phyloP scores from a whole-genome alignment of 2,329 filamentous ascomycete genomes.

The Sarocladium strictum region DNA sequence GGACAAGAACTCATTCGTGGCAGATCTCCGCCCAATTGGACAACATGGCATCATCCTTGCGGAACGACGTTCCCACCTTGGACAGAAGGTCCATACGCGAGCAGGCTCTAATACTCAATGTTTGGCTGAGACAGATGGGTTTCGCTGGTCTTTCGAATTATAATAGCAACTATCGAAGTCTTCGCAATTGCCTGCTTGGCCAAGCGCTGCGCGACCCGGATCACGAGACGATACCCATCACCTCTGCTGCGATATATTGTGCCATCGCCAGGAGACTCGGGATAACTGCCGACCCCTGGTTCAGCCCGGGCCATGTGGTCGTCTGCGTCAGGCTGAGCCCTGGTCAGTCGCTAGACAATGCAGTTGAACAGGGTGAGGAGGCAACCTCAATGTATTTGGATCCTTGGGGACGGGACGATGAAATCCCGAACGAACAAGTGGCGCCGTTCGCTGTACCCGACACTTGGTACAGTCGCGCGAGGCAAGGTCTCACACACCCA shows the following conservation, averaged over 20 bases:
- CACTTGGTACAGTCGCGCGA: not conserved
- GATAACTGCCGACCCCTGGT: conserved; percentile 70
- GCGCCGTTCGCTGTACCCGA: not conserved
- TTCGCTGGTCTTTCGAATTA: conserved; percentile 66
- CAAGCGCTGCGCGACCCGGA: conserved; percentile 66
- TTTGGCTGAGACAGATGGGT: conserved; percentile 62
- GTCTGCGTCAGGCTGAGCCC: conserved; percentile 62
- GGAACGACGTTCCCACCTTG: conserved; percentile 44
- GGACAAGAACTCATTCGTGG: conserved; percentile 10
- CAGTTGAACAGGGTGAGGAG: conserved; percentile 21
- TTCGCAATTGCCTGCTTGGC: conserved; percentile 85
- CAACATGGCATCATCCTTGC: conserved; percentile 52
- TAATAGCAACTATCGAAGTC: conserved; percentile 64
- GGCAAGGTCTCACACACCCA: not conserved
- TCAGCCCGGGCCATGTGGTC: conserved; percentile 81
- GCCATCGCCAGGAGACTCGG: conserved; percentile 69
- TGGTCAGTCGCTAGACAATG: conserved; percentile 55
- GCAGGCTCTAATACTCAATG: conserved; percentile 62
- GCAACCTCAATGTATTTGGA: conserved; percentile 68
- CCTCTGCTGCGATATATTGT: conserved; percentile 83
- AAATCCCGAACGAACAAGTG: conserved; percentile 42
- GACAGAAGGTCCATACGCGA: conserved; percentile 52
- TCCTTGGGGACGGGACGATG: conserved; percentile 65
- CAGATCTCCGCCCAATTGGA: conserved; percentile 33
- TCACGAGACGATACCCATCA: conserved; percentile 78